These are phyloP conservation scores for Alisma plantagoaquatica DNA, from an alignment of 106 monocot genomes.

Conservation along the genomic window DNA sequence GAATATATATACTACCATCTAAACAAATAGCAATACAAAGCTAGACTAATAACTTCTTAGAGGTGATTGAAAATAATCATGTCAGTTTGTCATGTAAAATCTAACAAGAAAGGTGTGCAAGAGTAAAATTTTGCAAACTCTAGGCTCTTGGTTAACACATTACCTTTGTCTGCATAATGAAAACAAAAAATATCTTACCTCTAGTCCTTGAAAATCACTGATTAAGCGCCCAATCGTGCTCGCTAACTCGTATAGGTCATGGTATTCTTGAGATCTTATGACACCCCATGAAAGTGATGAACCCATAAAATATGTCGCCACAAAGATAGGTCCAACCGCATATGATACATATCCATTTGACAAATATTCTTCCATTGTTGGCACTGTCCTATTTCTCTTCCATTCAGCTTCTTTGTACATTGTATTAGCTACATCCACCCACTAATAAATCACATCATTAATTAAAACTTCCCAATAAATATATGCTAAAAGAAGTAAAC, in stretches of 20 bases:
- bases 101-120: too few relatives aligned
- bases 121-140: too few relatives aligned
- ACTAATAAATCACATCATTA: too few relatives aligned
- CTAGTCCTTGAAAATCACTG: slow-evolving; percentile 68
- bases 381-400: slow-evolving; percentile 39
- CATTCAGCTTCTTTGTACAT: slow-evolving; percentile 81
- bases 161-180: too few relatives aligned
- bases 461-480: too few relatives aligned
- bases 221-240: slow-evolving; percentile 80
- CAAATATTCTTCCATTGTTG: slow-evolving; percentile 67
- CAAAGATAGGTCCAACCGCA: slow-evolving; percentile 75
- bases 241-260: slow-evolving; percentile 47
- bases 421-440: slow-evolving; percentile 59
- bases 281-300: slow-evolving; percentile 43
- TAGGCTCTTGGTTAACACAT: too few relatives aligned
- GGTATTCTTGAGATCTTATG: slow-evolving; percentile 37
- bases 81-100: too few relatives aligned
- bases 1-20: too few relatives aligned
- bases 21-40: too few relatives aligned
- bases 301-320: slow-evolving; percentile 70
- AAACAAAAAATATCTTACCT: slow-evolving; percentile 27
- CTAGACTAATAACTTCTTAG: too few relatives aligned
- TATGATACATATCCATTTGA: slow-evolving; percentile 77
- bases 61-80: too few relatives aligned
- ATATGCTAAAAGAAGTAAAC: too few relatives aligned